Percentiles rank a stretch among this genome's conserved stretches.
These are phyloP conservation scores for Filosporella fistucella DNA, from an alignment of 495 filamentous ascomycete genomes.

Conservation along the genomic window DNA sequence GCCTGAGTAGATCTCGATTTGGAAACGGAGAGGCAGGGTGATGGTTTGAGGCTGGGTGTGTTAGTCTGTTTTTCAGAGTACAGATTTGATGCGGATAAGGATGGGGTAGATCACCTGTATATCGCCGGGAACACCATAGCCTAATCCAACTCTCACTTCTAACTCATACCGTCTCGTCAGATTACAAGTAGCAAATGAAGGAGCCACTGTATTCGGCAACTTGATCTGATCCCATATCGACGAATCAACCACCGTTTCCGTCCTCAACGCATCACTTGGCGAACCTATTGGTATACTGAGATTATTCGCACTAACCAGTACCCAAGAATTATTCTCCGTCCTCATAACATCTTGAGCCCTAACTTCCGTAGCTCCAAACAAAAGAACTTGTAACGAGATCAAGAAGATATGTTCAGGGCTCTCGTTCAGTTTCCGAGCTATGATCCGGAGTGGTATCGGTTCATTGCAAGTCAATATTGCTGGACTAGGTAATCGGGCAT, in stretches of 20 bases:
- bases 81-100: too few relatives aligned
- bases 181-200: constrained; percentile 86
- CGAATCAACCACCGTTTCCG: constrained; percentile 63
- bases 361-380: constrained; percentile 75
- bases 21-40: constrained; percentile 71
- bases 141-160: constrained; percentile 72
- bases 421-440: constrained; percentile 70
- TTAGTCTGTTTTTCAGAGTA: constrained; percentile 6
- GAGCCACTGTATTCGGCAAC: constrained; percentile 79
- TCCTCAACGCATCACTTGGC: constrained; percentile 52
- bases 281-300: constrained; percentile 56
- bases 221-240: constrained; percentile 62
- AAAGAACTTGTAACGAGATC: constrained; percentile 72
- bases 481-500: constrained; percentile 81
- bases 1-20: constrained; percentile 82
- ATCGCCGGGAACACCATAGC: constrained; percentile 41
- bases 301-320: constrained; percentile 62
- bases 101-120: constrained; percentile 47
- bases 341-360: constrained; percentile 65
- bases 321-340: constrained; percentile 62
- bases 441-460: constrained; percentile 72
- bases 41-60: constrained; percentile 57
- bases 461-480: constrained; percentile 86
- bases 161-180: constrained; percentile 76
- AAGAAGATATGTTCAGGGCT: constrained; percentile 61